These are phyloP conservation scores for Fraxinus baroniana DNA, from an alignment of 305 asterid species.

Conservation along the genomic window DNA sequence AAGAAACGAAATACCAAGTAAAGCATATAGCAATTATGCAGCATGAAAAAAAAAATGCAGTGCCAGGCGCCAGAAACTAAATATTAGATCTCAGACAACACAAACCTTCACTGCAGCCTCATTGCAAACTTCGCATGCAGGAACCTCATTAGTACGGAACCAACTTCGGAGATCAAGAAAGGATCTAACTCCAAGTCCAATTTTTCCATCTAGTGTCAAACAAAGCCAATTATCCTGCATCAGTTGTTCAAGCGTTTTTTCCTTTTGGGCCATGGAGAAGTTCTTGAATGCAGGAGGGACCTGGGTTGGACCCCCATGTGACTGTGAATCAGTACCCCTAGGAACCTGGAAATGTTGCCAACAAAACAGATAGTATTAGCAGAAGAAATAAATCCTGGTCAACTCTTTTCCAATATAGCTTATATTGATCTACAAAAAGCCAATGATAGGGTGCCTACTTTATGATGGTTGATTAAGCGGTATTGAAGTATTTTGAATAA, in stretches of 20 bases:
- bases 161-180: slow-evolving; percentile 91
- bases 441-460: background rate
- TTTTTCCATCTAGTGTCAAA: slow-evolving; percentile 49
- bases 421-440: background rate
- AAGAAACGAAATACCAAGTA: background rate
- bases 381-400: slow-evolving; percentile 9
- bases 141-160: slow-evolving; percentile 74
- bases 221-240: slow-evolving; percentile 80
- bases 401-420: background rate
- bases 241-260: slow-evolving; percentile 69
- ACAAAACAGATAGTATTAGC: slow-evolving; percentile 8
- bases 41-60: slow-evolving; percentile 1
- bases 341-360: slow-evolving; percentile 43
- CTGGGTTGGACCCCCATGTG: slow-evolving; percentile 53
- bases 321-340: slow-evolving; percentile 47
- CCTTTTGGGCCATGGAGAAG: slow-evolving; percentile 79
- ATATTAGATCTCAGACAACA: slow-evolving; percentile 11
- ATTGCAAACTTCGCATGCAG: slow-evolving; percentile 85
- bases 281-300: slow-evolving; percentile 70
- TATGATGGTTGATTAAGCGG: background rate
- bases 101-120: slow-evolving; percentile 90
- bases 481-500: background rate
- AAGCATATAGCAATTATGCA: background rate
- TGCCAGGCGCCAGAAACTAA: background rate
- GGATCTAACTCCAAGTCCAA: slow-evolving; percentile 86